Base-by-base conservation (phyloP, 1,284 basidiomycete species). In the Puccinia polysora region DNA sequence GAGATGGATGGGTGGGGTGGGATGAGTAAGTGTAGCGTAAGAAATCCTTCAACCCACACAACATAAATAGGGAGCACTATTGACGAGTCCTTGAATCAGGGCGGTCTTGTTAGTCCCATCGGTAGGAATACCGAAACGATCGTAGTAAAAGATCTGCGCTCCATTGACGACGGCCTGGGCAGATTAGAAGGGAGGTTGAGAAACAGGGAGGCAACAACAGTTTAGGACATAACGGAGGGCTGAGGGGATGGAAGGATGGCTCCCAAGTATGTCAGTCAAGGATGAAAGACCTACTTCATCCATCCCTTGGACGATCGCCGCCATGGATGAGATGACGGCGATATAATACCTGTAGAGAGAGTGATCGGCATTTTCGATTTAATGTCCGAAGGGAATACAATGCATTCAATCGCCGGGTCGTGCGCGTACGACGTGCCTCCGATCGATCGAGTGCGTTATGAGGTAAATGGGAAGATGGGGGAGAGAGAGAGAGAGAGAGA, bases 21-120 rank as follows among this genome's bases (percentile, higher is more conserved):
- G n/a, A n/a, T n/a, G n/a, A n/a, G n/a, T n/a, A n/a, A n/a, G n/a
- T n/a, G n/a, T n/a, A n/a, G n/a, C n/a, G n/a, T n/a, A n/a, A n/a
- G n/a, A n/a, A n/a, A n/a, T n/a, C n/a, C n/a, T n/a, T n/a, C n/a
- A n/a, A n/a, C 75, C 70, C 74, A 76, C 43, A 74, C 78, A 76
- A 74, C 83, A 80, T 77, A 88, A 83, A 80, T 90, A 90, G 25
- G 88, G 88, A 0, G 87, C 87, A 12, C 86, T 84, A 78, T 89
- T 90, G 74, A 91, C 84, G 32, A 89, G 79, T 56, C 89, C 89
- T 30, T 88, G 82, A 1, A 90, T 55, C 78, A 78, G 77, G 40
- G 76, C 74, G 73, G 77, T 64, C 30, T 50, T 58, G 47, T 63
- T 69, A 6, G 67, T 60, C 23, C 67, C 56, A 23, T 69, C 67